Evolutionary conservation across 2,329 filamentous ascomycete species (phyloP).

Genomic region (Aureobasidium sp.): DNA sequence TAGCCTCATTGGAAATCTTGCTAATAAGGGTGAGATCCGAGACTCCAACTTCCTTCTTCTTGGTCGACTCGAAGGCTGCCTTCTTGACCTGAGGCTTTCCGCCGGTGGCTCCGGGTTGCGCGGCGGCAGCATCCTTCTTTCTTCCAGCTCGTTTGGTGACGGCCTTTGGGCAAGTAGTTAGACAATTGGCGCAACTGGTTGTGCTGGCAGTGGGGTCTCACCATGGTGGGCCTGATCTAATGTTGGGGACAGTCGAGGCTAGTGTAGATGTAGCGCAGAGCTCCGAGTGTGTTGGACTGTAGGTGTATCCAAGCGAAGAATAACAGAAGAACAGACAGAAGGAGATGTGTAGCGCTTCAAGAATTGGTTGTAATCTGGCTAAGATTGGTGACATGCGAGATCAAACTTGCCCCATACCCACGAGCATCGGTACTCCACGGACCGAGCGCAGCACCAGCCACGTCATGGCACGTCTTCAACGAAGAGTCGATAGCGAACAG

Average conservation of each 20-base stretch:
- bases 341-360: neutral
- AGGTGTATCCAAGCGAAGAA: conserved; percentile 4
- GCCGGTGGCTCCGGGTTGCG: conserved; percentile 32
- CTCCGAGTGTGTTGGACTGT: neutral
- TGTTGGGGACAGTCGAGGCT: neutral
- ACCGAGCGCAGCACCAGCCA: conserved; percentile 6
- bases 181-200: neutral
- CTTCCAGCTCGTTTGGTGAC: conserved; percentile 53
- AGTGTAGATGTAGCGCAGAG: neutral
- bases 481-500: neutral
- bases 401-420: conserved; percentile 3
- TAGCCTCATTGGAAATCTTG: conserved; percentile 98
- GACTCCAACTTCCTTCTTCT: conserved; percentile 99
- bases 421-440: too few relatives aligned
- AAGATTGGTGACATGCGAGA: conserved; percentile 1
- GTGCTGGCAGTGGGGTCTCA: neutral
- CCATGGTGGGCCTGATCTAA: conserved; percentile 11
- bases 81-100: conserved; percentile 74
- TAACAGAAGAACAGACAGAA: neutral
- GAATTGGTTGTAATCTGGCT: neutral
- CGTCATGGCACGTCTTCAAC: neutral
- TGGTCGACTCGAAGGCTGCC: conserved; percentile 88
- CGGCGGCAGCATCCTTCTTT: conserved; percentile 42
- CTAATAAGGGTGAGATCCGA: conserved; percentile 95
- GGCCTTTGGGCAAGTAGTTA: conserved; percentile 32